A percentile compares a stretch with the other conserved stretches of the same genome.
These are phyloP conservation scores for Tetrahymena malaccensis DNA, from an alignment of 73 alveolate species.

Conservation along the genomic window DNA sequence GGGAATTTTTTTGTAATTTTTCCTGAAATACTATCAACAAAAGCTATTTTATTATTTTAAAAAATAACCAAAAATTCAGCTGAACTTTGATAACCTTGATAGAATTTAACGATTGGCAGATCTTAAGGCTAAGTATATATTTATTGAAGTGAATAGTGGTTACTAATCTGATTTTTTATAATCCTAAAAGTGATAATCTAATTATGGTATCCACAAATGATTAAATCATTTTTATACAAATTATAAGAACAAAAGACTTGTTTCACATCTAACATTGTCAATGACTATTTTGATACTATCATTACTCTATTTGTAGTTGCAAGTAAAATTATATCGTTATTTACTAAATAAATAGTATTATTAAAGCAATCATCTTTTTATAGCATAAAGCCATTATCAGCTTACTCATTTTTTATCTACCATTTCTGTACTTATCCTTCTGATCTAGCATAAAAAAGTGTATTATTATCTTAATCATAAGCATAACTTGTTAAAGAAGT, in stretches of 20 bases:
- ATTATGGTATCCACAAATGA: not conserved
- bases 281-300: not conserved
- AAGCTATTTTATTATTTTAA: not conserved
- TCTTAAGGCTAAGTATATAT: too few relatives aligned
- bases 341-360: not conserved
- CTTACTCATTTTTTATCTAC: not conserved
- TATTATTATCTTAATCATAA: not conserved
- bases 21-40: not conserved
- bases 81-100: not conserved
- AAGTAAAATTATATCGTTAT: not conserved
- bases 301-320: not conserved
- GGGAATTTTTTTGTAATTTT: not conserved
- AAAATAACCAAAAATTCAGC: not conserved
- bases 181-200: not conserved
- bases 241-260: not conserved
- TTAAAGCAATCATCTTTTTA: not conserved
- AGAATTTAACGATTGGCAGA: not conserved
- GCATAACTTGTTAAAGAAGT: not conserved
- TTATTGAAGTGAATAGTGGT: not conserved
- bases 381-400: not conserved
- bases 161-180: too few relatives aligned
- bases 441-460: not conserved
- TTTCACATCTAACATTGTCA: not conserved
- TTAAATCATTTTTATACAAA: not conserved
- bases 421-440: not conserved